A percentile compares a stretch with the other conserved stretches of the same genome.
phyloP scores from a whole-genome alignment of 2,329 filamentous ascomycete genomes.

The Curvularia sp. region DNA sequence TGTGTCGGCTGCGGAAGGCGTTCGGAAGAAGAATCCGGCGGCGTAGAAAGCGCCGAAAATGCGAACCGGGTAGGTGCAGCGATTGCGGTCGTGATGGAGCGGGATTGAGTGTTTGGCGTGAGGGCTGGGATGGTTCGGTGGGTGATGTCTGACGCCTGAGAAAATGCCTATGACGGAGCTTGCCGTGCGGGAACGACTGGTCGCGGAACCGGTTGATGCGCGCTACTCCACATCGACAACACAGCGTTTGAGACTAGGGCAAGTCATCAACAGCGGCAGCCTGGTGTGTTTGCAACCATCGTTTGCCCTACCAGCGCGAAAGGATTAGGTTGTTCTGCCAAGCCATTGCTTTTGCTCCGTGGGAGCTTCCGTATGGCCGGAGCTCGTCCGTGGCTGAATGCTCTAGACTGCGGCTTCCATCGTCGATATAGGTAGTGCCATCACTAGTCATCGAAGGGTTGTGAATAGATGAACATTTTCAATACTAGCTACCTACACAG shows the following conservation, averaged over 20 bases:
- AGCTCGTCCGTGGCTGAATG: neutral
- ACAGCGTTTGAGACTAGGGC: constrained; percentile 4
- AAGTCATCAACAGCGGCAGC: neutral
- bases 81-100: constrained; percentile 41
- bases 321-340: neutral
- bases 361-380: constrained; percentile 20
- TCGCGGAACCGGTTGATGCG: constrained; percentile 24
- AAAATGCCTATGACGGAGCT: constrained; percentile 44
- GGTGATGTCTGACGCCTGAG: constrained; percentile 47
- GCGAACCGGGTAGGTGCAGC: constrained; percentile 30
- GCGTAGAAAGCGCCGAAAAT: constrained; percentile 21
- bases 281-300: neutral
- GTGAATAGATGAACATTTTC: constrained; percentile 14
- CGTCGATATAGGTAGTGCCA: neutral
- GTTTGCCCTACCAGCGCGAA: neutral
- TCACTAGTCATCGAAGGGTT: neutral
- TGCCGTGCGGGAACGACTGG: constrained; percentile 33
- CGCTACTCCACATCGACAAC: constrained; percentile 24
- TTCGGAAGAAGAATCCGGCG: constrained; percentile 25
- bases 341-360: constrained; percentile 20
- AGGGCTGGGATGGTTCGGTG: constrained; percentile 30
- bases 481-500: constrained; percentile 17
- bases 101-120: constrained; percentile 26
- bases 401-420: constrained; percentile 6
- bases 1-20: constrained; percentile 34